Conservation (phyloP, 1,139 yeast genomes). For the Geotrichum cucujoidarum region DNA sequence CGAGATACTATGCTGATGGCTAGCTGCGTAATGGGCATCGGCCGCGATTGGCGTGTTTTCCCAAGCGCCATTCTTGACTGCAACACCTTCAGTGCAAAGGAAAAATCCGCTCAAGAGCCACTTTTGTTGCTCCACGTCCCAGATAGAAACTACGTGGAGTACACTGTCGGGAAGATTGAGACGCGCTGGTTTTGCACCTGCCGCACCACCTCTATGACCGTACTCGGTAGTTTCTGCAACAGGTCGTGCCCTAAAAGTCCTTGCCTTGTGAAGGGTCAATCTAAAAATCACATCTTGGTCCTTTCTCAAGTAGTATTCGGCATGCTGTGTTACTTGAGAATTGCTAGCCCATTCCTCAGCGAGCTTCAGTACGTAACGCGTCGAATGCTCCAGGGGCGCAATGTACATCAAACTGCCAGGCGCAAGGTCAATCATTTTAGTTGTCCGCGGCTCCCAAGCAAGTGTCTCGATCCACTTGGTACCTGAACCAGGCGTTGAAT, state of each 20-base stretch:
- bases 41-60: neutral
- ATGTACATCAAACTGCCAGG: constrained; percentile 6
- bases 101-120: constrained; percentile 11
- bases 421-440: constrained; percentile 14
- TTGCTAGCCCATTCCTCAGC: constrained; percentile 13
- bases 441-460: constrained; percentile 16
- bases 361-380: constrained; percentile 9
- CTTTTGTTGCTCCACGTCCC: constrained; percentile 7
- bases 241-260: constrained; percentile 7
- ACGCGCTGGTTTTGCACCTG: neutral
- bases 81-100: constrained; percentile 11
- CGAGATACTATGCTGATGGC: neutral
- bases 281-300: constrained; percentile 16
- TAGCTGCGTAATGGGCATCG: neutral
- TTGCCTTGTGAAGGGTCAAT: constrained; percentile 13
- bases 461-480: constrained; percentile 16
- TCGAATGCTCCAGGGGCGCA: constrained; percentile 6
- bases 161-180: constrained; percentile 7
- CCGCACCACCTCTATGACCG: neutral
- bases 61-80: neutral
- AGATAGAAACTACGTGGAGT: constrained; percentile 8
- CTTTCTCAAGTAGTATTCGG: constrained; percentile 9
- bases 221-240: neutral
- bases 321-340: neutral
- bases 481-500: neutral